A percentile compares a stretch with the other conserved stretches of the same genome.
phyloP scores from a whole-genome alignment of 73 alveolate genomes.

The Loxodes magnus region DNA sequence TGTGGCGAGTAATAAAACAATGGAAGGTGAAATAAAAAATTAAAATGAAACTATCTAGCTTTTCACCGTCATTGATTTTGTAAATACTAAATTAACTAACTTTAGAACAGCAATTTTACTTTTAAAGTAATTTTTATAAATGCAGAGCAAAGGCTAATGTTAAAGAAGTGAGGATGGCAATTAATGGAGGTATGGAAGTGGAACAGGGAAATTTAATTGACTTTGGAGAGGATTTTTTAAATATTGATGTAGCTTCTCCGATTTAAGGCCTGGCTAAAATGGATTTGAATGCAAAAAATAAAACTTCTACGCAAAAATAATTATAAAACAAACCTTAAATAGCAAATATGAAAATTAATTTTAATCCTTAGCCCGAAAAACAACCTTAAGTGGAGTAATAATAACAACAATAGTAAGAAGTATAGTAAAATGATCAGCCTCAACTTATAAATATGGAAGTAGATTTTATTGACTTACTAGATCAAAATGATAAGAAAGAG shows the following conservation, averaged over 20 bases:
- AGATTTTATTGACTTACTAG: too few relatives aligned
- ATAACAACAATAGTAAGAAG: too few relatives aligned
- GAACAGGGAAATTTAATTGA: slow-evolving; percentile 23
- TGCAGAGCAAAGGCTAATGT: slow-evolving; percentile 12
- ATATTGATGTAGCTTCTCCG: slow-evolving; percentile 10
- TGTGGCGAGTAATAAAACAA: background rate
- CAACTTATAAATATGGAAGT: too few relatives aligned
- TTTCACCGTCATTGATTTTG: slow-evolving; percentile 26
- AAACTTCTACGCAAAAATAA: too few relatives aligned
- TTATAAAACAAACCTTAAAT: too few relatives aligned
- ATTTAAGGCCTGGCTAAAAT: slow-evolving; percentile 1
- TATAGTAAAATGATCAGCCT: too few relatives aligned
- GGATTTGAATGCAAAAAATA: too few relatives aligned
- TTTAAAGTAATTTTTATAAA: too few relatives aligned
- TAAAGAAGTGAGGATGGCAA: slow-evolving; percentile 18
- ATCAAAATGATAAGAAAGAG: too few relatives aligned
- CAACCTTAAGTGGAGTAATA: too few relatives aligned
- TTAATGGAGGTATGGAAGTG: slow-evolving; percentile 6
- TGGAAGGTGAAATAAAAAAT: background rate
- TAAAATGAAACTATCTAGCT: slow-evolving; percentile 14
- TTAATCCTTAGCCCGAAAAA: too few relatives aligned
- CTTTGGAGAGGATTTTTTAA: slow-evolving; percentile 17
- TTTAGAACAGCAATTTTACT: slow-evolving; percentile 19
- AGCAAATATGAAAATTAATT: too few relatives aligned
- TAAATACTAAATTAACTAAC: slow-evolving; percentile 18